Evolutionary conservation across 2,329 filamentous ascomycete species (phyloP).

Genomic region (Boeremia exigua): DNA sequence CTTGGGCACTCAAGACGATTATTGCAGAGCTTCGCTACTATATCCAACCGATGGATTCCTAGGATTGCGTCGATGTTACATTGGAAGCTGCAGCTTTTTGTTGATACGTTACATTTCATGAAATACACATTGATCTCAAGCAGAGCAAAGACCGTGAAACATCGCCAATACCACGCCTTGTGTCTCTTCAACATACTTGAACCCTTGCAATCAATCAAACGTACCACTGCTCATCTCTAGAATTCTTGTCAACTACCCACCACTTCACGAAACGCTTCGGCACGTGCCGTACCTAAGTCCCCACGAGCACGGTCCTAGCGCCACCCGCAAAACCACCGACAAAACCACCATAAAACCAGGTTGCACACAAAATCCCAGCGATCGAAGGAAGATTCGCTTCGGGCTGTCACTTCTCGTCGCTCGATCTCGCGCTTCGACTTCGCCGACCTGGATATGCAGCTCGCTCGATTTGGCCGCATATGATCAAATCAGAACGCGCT

Average conservation of each 20-base stretch:
- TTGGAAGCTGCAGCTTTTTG: not conserved
- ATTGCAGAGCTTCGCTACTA: not conserved
- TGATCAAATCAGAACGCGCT: slow-evolving; percentile 15
- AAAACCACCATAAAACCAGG: slow-evolving; percentile 3
- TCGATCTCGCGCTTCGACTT: slow-evolving; percentile 12
- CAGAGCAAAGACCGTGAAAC: not conserved
- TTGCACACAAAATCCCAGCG: slow-evolving; percentile 7
- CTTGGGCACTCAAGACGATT: not conserved
- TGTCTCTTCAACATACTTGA: not conserved
- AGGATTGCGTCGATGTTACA: not conserved
- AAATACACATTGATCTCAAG: not conserved
- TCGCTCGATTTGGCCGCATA: slow-evolving; percentile 2
- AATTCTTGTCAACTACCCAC: not conserved
- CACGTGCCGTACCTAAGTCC: not conserved
- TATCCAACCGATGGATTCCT: not conserved
- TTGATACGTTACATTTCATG: not conserved
- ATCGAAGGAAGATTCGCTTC: slow-evolving; percentile 2
- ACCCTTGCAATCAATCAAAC: not conserved
- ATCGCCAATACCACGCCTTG: not conserved
- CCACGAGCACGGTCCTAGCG: not conserved
- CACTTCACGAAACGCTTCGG: slow-evolving; percentile 2
- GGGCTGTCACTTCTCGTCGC: not conserved
- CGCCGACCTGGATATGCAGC: slow-evolving; percentile 15
- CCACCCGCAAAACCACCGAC: not conserved
- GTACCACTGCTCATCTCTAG: not conserved